A percentile compares a stretch with the other conserved stretches of the same genome.
phyloP scores from a whole-genome alignment of 2,329 filamentous ascomycete species.

The Bipolaris zeicola region DNA sequence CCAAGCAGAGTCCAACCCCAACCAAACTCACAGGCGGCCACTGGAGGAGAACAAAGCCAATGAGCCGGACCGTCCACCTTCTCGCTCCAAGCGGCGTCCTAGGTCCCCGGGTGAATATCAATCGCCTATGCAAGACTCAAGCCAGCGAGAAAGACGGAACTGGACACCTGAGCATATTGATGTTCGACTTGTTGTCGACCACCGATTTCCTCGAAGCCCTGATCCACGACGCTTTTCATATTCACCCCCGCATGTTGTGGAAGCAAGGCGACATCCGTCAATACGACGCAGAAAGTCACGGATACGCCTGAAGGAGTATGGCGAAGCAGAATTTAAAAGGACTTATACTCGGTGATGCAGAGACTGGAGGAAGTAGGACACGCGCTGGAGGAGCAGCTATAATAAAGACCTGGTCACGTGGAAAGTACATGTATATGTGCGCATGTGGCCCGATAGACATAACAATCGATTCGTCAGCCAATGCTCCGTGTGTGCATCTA shows the following conservation, averaged over 20 bases:
- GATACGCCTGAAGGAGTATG: conserved; percentile 32
- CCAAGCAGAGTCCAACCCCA: conserved; percentile 5
- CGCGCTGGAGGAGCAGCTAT: conserved; percentile 1
- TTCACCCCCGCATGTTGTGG: conserved; percentile 22
- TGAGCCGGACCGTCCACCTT: conserved; percentile 7
- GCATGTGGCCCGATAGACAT: background rate
- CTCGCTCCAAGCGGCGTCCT: conserved; percentile 6
- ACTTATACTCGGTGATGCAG: background rate
- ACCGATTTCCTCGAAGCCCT: conserved; percentile 20
- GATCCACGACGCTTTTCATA: conserved; percentile 29
- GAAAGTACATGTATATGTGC: background rate
- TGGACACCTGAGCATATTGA: conserved; percentile 37
- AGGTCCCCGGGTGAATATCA: conserved; percentile 12
- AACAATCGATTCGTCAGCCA: background rate
- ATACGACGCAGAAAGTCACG: conserved; percentile 33
- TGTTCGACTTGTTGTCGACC: conserved; percentile 37
- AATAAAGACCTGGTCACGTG: background rate
- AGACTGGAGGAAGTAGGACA: conserved; percentile 4
- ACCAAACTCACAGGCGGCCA: conserved; percentile 1
- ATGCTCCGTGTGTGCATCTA: background rate
- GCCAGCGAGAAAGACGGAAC: conserved; percentile 18
- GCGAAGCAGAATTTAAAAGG: conserved; percentile 30
- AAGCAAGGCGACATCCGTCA: conserved; percentile 26
- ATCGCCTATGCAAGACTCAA: conserved; percentile 4
- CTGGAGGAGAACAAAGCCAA: conserved; percentile 12